These are phyloP conservation scores for Colletotrichum chrysophilum DNA, from an alignment of 2,329 filamentous ascomycete species.

Conservation along the genomic window DNA sequence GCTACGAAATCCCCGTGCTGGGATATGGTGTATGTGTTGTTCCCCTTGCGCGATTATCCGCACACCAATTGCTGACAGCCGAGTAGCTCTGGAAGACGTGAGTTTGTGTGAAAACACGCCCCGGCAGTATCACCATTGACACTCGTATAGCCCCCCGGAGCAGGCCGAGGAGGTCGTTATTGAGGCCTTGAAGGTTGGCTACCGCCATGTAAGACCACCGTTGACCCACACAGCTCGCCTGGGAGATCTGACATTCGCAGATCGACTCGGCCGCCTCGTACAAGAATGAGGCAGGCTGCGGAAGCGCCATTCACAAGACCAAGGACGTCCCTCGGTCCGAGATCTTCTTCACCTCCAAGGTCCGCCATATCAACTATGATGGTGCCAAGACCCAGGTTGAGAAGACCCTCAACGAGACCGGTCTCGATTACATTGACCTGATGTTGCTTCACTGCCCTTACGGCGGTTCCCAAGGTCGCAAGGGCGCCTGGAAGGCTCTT, in stretches of 20 bases:
- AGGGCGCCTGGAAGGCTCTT: constrained; percentile 66
- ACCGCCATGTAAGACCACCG: constrained; percentile 51
- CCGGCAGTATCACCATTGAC: not conserved
- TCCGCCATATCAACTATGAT: constrained; percentile 60
- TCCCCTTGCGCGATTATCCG: constrained; percentile 1
- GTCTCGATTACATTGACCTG: constrained; percentile 71
- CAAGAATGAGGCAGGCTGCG: constrained; percentile 54
- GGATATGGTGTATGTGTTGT: constrained; percentile 56
- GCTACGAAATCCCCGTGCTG: constrained; percentile 55
- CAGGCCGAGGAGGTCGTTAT: constrained; percentile 43
- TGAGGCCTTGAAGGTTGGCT: constrained; percentile 55
- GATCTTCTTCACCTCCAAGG: constrained; percentile 63
- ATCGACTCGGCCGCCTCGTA: constrained; percentile 61
- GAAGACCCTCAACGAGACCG: constrained; percentile 64
- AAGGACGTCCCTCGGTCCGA: constrained; percentile 48
- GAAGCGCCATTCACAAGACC: constrained; percentile 45
- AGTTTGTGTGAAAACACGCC: constrained; percentile 21
- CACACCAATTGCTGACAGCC: not conserved
- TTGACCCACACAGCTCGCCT: not conserved
- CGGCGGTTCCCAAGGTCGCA: constrained; percentile 59
- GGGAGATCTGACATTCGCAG: constrained; percentile 29
- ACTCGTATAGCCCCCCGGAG: constrained; percentile 32
- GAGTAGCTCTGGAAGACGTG: constrained; percentile 59
- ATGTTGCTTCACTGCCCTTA: constrained; percentile 68
- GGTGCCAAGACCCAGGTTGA: constrained; percentile 68